Evolutionary conservation across 352 stramenopile species (phyloP), one percentile per base, ranked within the genome.

Genomic region (Thraustotheca clavata): DNA sequence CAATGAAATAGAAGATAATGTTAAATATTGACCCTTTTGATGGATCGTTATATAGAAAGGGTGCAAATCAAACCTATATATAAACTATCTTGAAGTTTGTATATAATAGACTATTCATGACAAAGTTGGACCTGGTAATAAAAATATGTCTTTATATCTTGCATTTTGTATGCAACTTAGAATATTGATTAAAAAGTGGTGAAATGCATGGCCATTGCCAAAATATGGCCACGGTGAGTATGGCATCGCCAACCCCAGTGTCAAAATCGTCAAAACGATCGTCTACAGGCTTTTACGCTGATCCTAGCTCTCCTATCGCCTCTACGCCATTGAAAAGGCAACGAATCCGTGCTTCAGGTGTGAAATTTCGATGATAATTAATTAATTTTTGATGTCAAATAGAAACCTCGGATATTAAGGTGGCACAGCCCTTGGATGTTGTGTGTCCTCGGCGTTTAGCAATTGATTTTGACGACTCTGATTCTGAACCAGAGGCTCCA

Each of bases 251-350:
- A 31, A 14, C 43, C 11, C 43, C 43, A 50, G 6, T 29, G 38
- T 43, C 38, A 16, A 43, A 52, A 31, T 31, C 43, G 43, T 31
- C 43, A 24, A 9, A 52, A 9, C 43, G n/a, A 24, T 24, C 12
- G 33, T 31, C 38, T 33, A 26, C n/a, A 5, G 83, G 83, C 3
- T 74, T 89, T 71, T 94, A 94, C 48, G 82, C 80, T 0, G 82
- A 94, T 67, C 82, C 80, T 27, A 70, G 78, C 46, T 94, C 84
- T 22, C 84, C 84, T 33, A 94, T 94, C 60, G 82, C 84, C 33
- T 94, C 84, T 9, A 91, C 84, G 54, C 84, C 84, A 22, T 76
- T 94, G 70, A 91, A 94, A 76, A 74, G 77, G 7, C 80, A 80
- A 52, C 80, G 75, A 49, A 77, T 74, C 31, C 76, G 82, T 39